Percentiles rank a stretch among this genome's conserved stretches.
Evolutionary conservation across 139 green algal genomes (phyloP).

Genomic region (Chlorella sp.): DNA sequence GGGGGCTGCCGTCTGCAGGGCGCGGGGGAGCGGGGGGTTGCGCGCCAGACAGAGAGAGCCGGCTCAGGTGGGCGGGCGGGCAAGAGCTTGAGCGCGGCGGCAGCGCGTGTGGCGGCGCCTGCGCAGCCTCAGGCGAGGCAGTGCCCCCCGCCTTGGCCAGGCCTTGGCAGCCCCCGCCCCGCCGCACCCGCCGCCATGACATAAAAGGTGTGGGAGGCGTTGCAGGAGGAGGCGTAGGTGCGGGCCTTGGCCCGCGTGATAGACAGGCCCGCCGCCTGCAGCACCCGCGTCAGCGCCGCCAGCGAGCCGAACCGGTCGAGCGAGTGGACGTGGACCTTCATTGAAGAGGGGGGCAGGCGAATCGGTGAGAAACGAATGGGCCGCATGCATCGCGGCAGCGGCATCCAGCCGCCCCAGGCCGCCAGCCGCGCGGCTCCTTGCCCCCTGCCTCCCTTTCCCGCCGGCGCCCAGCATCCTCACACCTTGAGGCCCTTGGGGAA

Average conservation of each 20-base stretch:
- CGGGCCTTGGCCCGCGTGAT: constrained; percentile 64
- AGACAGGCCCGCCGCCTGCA: constrained; percentile 38
- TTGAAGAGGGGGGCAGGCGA: too few relatives aligned
- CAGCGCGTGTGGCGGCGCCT: background rate
- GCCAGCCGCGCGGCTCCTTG: too few relatives aligned
- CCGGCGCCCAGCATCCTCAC: too few relatives aligned
- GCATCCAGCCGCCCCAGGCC: too few relatives aligned
- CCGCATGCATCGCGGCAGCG: too few relatives aligned
- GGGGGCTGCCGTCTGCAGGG: background rate
- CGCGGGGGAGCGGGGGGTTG: too few relatives aligned
- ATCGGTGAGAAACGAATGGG: too few relatives aligned
- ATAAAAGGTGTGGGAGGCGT: constrained; percentile 62
- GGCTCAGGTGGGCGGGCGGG: background rate
- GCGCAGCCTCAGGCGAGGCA: background rate
- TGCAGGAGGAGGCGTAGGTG: constrained; percentile 47
- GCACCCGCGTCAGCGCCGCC: constrained; percentile 43
- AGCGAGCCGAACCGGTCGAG: constrained; percentile 56
- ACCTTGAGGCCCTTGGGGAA: constrained; percentile 53
- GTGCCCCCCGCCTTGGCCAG: background rate
- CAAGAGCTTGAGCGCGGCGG: background rate
- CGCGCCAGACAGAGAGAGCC: too few relatives aligned
- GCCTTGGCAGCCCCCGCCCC: background rate
- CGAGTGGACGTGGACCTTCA: constrained; percentile 75
- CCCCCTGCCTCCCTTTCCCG: too few relatives aligned
- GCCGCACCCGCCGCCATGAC: constrained; percentile 43